Evolutionary conservation across 495 filamentous ascomycete species (phyloP), one percentile per base, ranked within the genome.

Genomic region (Niebla homalea): DNA sequence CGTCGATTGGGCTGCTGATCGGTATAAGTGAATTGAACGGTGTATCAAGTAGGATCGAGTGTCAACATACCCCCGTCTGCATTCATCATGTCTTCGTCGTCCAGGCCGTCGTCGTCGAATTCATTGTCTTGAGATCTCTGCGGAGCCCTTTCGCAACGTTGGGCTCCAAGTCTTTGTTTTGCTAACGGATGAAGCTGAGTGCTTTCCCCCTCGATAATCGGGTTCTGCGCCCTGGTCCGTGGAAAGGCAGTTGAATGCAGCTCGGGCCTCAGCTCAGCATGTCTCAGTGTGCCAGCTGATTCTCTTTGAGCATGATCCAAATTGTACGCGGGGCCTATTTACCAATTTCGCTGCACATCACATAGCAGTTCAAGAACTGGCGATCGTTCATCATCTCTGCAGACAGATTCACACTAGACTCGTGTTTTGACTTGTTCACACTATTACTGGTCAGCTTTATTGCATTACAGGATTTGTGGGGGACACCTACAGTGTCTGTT

Each of bases 291-390:
- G 2, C 90, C 93, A 54, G 90, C 81, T 84, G 54, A 36, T n/a
- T 29, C 58, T 5, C 42, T 15, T 6, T 54, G 5, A 54, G 41
- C 35, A 3, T 20, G 1, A 19, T 3, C 40, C 6, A 10, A 19
- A 4, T 19, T 8, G 1, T 5, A 18, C 11, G 11, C 14, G 16
- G 7, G 2, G 19, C 7, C 8, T 12, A n/a, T 5, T 56, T 61
- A 83, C 80, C 87, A 53, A 96, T 85, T 36, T 87, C 84, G 63
- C 96, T 90, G 56, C 92, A 96, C 66, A 84, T 85, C 10, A 87
- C 73, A 63, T 87, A 78, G 52, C 85, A 92, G 20, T 66, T 67
- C 39, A 96, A 70, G 15, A 62, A 67, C 41, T 90, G 79, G 8
- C 71, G 72, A 21, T 45, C 20, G 15, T 39, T 48, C 21, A 14